Evolutionary conservation across 2,329 filamentous ascomycete genomes (phyloP).

Genomic region (Coniochaeta pulveracea): DNA sequence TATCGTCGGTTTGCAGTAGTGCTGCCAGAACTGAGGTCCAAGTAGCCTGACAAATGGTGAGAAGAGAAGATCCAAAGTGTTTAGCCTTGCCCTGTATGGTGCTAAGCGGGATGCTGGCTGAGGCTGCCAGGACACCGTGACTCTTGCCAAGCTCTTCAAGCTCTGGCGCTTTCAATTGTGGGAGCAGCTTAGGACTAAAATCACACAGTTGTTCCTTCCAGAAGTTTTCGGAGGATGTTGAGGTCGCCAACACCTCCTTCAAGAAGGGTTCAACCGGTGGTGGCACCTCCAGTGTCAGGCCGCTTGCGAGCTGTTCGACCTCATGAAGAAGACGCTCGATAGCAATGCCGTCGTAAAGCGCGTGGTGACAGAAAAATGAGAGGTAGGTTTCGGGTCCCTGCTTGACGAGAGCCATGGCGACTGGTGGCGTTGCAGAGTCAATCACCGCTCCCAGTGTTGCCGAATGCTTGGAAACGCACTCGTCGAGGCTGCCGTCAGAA

Average conservation of each 20-base stretch:
- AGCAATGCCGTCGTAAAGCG: conserved; percentile 76
- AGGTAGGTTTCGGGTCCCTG: conserved; percentile 21
- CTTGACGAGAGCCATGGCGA: conserved; percentile 30
- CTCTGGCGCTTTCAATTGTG: not conserved
- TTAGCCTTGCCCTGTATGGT: conserved; percentile 37
- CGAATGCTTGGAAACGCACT: conserved; percentile 27
- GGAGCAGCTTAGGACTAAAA: conserved; percentile 24
- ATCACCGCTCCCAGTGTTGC: conserved; percentile 24
- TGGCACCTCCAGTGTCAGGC: conserved; percentile 31
- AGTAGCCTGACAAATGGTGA: conserved; percentile 58
- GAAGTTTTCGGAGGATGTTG: conserved; percentile 43
- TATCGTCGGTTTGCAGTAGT: conserved; percentile 44
- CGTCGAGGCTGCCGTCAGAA: conserved; percentile 18
- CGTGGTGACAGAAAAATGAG: conserved; percentile 59
- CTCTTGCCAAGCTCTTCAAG: not conserved
- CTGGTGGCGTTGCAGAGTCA: conserved; percentile 31
- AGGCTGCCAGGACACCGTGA: conserved; percentile 11
- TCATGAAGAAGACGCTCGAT: conserved; percentile 60
- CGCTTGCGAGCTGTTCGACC: conserved; percentile 47
- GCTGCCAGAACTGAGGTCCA: conserved; percentile 58
- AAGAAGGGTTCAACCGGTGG: conserved; percentile 56
- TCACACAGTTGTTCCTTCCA: conserved; percentile 49
- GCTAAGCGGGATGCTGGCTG: conserved; percentile 25
- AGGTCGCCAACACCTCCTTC: conserved; percentile 37
- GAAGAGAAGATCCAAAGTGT: conserved; percentile 45